These are phyloP conservation scores for Balansia obtecta DNA, from an alignment of 2,329 filamentous ascomycete species.

Conservation along the genomic window DNA sequence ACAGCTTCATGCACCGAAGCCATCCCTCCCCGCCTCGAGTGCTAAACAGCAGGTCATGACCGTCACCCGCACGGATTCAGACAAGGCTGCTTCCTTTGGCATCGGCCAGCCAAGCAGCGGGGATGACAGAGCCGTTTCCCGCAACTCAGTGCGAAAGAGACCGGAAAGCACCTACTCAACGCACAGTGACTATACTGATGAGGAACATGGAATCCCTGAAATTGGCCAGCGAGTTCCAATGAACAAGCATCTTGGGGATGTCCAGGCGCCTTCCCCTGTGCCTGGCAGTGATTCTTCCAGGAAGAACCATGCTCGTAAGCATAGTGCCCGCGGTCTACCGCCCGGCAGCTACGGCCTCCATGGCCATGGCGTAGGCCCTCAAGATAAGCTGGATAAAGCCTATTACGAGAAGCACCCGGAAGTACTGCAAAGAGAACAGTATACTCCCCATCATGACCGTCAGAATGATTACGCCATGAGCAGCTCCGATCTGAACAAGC, in stretches of 20 bases:
- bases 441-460: constrained; percentile 40
- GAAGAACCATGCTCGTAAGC: constrained; percentile 55
- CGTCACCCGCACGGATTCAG: constrained; percentile 87
- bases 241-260: constrained; percentile 84
- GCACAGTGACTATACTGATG: constrained; percentile 45
- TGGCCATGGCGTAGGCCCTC: constrained; percentile 64
- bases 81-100: constrained; percentile 71
- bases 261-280: constrained; percentile 83
- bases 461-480: constrained; percentile 70
- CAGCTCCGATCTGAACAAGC: constrained; percentile 79
- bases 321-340: constrained; percentile 58
- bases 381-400: constrained; percentile 76
- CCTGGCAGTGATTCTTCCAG: constrained; percentile 33
- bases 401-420: constrained; percentile 93
- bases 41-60: constrained; percentile 72
- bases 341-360: constrained; percentile 90
- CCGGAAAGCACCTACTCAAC: constrained; percentile 46
- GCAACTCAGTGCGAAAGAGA: constrained; percentile 47
- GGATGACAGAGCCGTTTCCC: constrained; percentile 34
- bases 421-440: constrained; percentile 60
- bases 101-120: constrained; percentile 55
- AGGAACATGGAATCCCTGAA: constrained; percentile 82
- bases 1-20: constrained; percentile 79
- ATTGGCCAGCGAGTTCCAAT: constrained; percentile 90
- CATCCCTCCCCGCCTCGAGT: constrained; percentile 67